Base-by-base conservation (phyloP, 1,284 basidiomycete species). In the Puccinia triticina region DNA sequence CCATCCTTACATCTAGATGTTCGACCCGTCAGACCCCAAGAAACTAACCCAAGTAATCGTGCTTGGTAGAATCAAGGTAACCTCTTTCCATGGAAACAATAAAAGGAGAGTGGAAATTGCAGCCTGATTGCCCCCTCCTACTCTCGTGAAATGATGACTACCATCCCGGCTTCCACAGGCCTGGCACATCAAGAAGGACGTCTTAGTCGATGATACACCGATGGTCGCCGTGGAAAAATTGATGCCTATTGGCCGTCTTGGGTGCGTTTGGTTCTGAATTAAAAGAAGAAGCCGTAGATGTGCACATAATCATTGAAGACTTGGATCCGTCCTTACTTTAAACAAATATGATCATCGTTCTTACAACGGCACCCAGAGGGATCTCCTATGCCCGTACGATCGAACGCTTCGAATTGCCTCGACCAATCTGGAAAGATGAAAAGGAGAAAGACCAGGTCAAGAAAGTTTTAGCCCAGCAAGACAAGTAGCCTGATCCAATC, bases 1-100 rank as follows among this genome's bases (percentile, higher is more conserved):
- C 7, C 10, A 67, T 48, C n/a, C 16, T 37, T 71, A 18, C 7
- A 43, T 12, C 37, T 21, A 80, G 77, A 59, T 72, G 77, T 80
- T 80, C 55, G 77, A 80, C 61, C 77, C 64, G 10, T 50, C 48
- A 11, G 53, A 80, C 18, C 32, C 79, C 21, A 67, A 46, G 14
- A 74, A 64, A 26, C 46, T 77, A 16, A 67, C 61, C 29, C 81
- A 76, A 46, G 57, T 57, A 16, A 48, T 75, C 23, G 48, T 82
- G 46, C 37, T 82, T n/a, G 81, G 81, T 5, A 67, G 64, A 75
- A 76, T 82, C 50, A 82, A 82, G 73, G 74, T 72, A 46, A 53
- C 4, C n/a, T 71, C 29, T 37, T 53, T 46, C 46, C 34, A 23
- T 43, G 37, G 34, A 77, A 29, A 59, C 40, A 43, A 43, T 5